Conservation (phyloP, 139 green algal species). For the Chlorella sp. region DNA sequence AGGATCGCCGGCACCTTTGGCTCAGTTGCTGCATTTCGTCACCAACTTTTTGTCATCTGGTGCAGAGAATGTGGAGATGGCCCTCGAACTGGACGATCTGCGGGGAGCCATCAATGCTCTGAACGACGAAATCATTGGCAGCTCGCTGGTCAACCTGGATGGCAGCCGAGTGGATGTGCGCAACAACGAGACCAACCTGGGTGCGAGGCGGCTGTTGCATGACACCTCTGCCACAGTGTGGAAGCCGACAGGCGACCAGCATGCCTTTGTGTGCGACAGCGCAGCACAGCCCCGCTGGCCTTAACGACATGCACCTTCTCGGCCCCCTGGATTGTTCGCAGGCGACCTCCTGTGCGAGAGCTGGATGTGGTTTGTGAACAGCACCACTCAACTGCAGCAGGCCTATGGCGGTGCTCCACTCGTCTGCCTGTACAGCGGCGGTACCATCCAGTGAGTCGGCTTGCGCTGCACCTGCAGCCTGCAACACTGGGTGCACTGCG, state of each 20-base stretch:
- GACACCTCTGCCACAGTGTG: too few species aligned
- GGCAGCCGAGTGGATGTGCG: not conserved
- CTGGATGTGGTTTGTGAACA: not conserved
- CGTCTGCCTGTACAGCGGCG: constrained; percentile 29
- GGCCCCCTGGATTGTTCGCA: too few species aligned
- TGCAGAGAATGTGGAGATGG: not conserved
- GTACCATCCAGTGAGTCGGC: not conserved
- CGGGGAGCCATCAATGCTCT: not conserved
- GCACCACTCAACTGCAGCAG: not conserved
- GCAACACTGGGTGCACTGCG: too few species aligned
- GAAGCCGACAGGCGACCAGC: too few species aligned
- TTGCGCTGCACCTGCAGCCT: too few species aligned
- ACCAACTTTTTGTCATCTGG: too few species aligned
- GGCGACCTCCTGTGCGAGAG: constrained; percentile 10
- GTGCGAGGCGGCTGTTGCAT: too few species aligned
- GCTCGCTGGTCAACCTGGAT: not conserved
- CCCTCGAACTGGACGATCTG: not conserved
- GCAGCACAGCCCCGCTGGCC: too few species aligned
- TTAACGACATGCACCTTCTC: too few species aligned
- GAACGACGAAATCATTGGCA: not conserved
- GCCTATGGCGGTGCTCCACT: not conserved
- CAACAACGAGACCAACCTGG: constrained; percentile 25
- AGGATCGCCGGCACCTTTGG: too few species aligned
- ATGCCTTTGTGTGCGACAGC: too few species aligned
- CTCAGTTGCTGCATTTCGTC: too few species aligned